phyloP scores from a whole-genome alignment of 2,329 filamentous ascomycete species.

The Diaporthe sp. region DNA sequence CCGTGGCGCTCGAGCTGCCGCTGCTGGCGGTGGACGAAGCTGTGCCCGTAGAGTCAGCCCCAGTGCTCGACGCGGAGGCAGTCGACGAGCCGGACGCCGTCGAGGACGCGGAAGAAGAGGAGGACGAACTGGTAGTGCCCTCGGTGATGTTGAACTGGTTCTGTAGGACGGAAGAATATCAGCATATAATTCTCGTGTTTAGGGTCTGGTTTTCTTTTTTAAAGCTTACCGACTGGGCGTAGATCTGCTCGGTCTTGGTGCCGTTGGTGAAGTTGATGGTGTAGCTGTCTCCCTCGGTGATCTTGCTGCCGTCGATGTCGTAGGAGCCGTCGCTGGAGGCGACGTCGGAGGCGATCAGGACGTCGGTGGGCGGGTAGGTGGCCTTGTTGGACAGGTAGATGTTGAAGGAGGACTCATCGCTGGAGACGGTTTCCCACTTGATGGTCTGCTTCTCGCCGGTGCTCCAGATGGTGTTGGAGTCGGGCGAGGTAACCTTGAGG shows the following conservation, averaged over 20 bases:
- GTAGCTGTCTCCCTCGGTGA: conserved; percentile 36
- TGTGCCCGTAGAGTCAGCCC: conserved; percentile 8
- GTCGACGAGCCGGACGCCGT: conserved; percentile 24
- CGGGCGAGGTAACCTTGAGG: conserved; percentile 41
- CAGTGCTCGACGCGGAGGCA: conserved; percentile 12
- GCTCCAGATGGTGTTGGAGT: conserved; percentile 38
- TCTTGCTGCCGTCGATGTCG: conserved; percentile 41
- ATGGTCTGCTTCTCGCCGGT: conserved; percentile 40
- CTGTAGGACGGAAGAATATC: conserved; percentile 16
- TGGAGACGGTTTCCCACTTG: conserved; percentile 39
- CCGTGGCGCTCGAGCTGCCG: conserved; percentile 11
- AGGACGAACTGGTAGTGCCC: conserved; percentile 30
- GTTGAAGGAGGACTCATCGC: conserved; percentile 39
- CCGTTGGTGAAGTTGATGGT: conserved; percentile 42
- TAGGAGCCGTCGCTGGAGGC: conserved; percentile 27
- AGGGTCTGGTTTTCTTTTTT: too few relatives aligned
- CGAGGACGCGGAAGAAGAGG: conserved; percentile 32
- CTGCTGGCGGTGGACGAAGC: conserved; percentile 27
- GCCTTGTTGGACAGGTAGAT: conserved; percentile 43
- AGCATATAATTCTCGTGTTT: not conserved
- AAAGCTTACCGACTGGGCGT: conserved; percentile 42
- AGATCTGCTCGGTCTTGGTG: conserved; percentile 42
- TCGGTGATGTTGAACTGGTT: conserved; percentile 41
- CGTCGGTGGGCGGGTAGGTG: conserved; percentile 37
- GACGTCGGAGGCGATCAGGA: conserved; percentile 41